Evolutionary conservation across 169 alveolate genomes (phyloP).

Genomic region (Plasmodium yoelii): DNA sequence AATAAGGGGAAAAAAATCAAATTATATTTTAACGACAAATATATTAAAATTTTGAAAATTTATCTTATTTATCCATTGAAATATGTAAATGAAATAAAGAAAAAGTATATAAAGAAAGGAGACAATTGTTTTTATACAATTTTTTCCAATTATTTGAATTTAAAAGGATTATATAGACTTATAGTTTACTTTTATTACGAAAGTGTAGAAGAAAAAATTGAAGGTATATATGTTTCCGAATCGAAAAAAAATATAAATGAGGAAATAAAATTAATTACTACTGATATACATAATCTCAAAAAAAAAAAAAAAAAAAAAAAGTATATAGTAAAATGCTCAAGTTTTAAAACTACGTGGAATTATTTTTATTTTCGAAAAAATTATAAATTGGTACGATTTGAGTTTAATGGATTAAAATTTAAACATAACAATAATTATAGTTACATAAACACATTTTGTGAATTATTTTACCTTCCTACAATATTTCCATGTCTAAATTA

Average conservation of each 20-base stretch:
- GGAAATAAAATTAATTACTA: conserved; percentile 16
- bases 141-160: neutral
- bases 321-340: neutral
- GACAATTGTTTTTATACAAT: conserved; percentile 8
- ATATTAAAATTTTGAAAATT: conserved; percentile 11
- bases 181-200: conserved; percentile 25
- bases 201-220: conserved; percentile 25
- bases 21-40: conserved; percentile 12
- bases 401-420: too few relatives aligned
- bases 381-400: conserved; percentile 24
- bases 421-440: conserved; percentile 23
- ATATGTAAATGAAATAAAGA: neutral
- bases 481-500: conserved; percentile 55
- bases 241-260: conserved; percentile 18
- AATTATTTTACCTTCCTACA: conserved; percentile 35
- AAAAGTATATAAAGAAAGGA: conserved; percentile 8
- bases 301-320: neutral
- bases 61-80: conserved; percentile 2
- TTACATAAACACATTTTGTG: conserved; percentile 69
- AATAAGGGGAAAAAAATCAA: conserved; percentile 7
- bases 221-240: conserved; percentile 69
- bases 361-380: conserved; percentile 56
- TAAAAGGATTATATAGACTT: conserved; percentile 26
- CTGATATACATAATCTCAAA: neutral
- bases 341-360: neutral